A percentile compares a stretch with the other conserved stretches of the same genome.
Evolutionary conservation across 2,329 filamentous ascomycete species (phyloP).

Genomic region (Aspergillus alliaceus): DNA sequence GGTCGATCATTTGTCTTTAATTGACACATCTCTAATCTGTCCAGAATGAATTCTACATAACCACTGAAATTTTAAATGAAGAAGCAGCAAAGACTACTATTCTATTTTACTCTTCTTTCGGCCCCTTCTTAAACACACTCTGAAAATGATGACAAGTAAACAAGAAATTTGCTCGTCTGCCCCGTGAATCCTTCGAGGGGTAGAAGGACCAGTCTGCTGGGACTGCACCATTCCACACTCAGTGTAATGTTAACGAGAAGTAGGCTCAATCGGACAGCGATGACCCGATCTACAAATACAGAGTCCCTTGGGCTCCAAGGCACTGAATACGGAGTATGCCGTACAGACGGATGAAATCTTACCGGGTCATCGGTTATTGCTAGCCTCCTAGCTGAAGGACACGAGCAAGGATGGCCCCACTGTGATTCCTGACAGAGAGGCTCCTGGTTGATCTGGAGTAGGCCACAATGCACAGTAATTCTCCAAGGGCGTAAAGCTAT

Average conservation of each 20-base stretch:
- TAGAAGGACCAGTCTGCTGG: background rate
- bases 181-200: background rate
- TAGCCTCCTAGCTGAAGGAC: background rate
- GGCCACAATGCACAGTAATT: no score
- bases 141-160: no score
- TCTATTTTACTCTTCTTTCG: no score
- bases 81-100: no score
- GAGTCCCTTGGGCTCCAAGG: background rate
- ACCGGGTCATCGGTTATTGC: background rate
- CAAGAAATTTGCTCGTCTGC: background rate
- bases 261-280: background rate
- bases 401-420: background rate
- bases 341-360: background rate
- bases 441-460: background rate
- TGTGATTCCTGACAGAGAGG: background rate
- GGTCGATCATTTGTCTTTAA: background rate
- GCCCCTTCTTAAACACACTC: no score
- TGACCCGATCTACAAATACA: background rate
- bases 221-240: background rate
- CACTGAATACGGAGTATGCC: no score
- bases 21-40: no score
- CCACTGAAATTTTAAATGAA: no score
- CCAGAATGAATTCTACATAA: no score
- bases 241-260: background rate
- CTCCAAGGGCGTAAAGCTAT: background rate